A percentile compares a stretch with the other conserved stretches of the same genome.
These are phyloP conservation scores for Poa pratensis DNA, from an alignment of 176 grass and related monocot species.

Conservation along the genomic window DNA sequence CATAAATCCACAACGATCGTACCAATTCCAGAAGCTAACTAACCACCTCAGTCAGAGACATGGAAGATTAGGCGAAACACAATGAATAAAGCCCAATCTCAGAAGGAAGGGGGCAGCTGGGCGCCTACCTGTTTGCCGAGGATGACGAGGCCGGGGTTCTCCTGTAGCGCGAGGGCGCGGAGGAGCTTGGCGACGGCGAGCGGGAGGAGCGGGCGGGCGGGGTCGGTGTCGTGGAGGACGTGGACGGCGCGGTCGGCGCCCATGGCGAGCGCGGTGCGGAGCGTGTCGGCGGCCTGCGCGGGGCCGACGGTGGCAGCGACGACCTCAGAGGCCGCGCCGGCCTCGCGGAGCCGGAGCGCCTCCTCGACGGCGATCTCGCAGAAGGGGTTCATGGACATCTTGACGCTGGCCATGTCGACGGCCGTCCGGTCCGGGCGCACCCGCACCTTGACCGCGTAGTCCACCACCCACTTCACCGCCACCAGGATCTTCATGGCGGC, in stretches of 20 bases:
- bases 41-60: not conserved
- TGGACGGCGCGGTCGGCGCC: constrained; percentile 90
- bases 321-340: constrained; percentile 68
- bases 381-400: constrained; percentile 99
- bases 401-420: constrained; percentile 76
- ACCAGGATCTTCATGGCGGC: constrained; percentile 86
- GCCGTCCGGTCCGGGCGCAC: constrained; percentile 74
- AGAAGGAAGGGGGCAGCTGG: too few species aligned
- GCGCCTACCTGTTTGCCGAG: constrained; percentile 75
- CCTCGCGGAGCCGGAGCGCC: constrained; percentile 76
- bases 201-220: constrained; percentile 63
- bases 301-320: constrained; percentile 83
- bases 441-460: constrained; percentile 94
- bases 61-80: not conserved
- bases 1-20: too few species aligned
- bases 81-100: not conserved
- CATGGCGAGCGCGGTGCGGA: constrained; percentile 94
- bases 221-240: constrained; percentile 56
- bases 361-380: constrained; percentile 96
- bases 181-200: constrained; percentile 85
- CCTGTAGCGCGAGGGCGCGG: constrained; percentile 63
- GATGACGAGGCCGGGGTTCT: constrained; percentile 74
- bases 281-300: constrained; percentile 73
- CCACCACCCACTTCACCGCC: constrained; percentile 87
- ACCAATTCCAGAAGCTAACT: too few species aligned